Evolutionary conservation across 441 rosid species (phyloP), one percentile per base, ranked within the genome.

Genomic region (Mallotus japonicus): DNA sequence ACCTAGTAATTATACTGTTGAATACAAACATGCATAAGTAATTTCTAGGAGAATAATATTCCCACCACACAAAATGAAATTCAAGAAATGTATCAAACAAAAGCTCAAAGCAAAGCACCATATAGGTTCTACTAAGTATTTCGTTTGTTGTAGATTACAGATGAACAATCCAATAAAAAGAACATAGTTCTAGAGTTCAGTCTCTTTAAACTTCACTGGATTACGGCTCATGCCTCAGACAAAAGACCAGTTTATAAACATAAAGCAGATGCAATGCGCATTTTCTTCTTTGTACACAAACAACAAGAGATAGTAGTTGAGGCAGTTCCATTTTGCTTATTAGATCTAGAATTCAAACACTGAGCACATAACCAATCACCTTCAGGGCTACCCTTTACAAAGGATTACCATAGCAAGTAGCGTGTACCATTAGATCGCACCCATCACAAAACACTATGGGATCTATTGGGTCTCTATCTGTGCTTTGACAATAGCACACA

Each of bases 201-300:
- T 28, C 32, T 28, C 32, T 28, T 28, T 2, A 28, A 28, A 28
- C 32, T 28, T 28, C 32, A 28, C 32, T 28, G 32, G 32, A 2
- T 28, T 28, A 1, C 32, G 3, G 32, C 73, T 60, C 17, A 60
- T 69, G 40, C 72, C 44, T 91, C 85, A 93, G 73, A 93, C 97
- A 83, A 95, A 95, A 34, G 99, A 95, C 99, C 99, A 95, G 80
- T 90, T 95, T 64, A 95, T 74, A 78, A 95, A 91, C 89, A 91
- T 89, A 83, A 95, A 87, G 88, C 98, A 95, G 87, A 91, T 82
- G 87, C 99, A 93, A 74, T 95, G 99, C 50, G 96, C 91, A 79
- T 75, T 92, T 73, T 95, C 98, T 72, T 93, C 98, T 79, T 95
- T 98, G 72, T 95, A 79, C 97, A 92, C 51, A 95, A 75, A 62